Base-by-base conservation (phyloP, 306 rosid species). In the Benincasa hispida region DNA sequence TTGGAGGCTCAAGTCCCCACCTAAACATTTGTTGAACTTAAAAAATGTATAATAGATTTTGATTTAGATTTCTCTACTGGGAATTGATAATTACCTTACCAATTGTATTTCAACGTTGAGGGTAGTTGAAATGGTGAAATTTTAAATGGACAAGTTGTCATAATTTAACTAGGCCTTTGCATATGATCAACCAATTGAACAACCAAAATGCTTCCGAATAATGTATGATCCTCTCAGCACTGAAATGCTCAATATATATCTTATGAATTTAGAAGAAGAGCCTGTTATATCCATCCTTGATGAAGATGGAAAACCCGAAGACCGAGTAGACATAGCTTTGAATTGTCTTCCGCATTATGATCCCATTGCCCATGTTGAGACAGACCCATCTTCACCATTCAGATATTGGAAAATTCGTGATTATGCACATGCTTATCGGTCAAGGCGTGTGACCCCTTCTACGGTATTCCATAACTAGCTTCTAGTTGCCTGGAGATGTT, bases 391-490 rank as follows among this genome's bases (percentile, higher is more conserved):
- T 57, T 34, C 76, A 12, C 75, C 90, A 60, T 93, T 91, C 79
- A 85, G 83, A 65, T 93, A 93, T 81, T 90, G 98, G 98, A 91
- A 91, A 85, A 93, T 93, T 61, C 91, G 97, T 48, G 98, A 93
- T 78, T 91, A 91, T 82, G 98, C 97, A 78, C 60, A 90, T 85
- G 97, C 97, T 80, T 91, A 91, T 82, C 90, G 89, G 69, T 85
- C 87, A 21, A 76, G 86, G 85, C 83, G 84, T 78, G 87, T 87
- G 69, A 90, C 97, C 32, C 98, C 98, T 5, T 88, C 88, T 32
- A 59, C 79, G 86, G 98, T 93, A 84, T 81, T 63, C 37, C 15
- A 24, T 50, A 28, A 63, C 51, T 56, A 1, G 50, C 74, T 61
- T 63, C 18, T 62, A 50, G 21, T 47, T 62, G 18, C 24, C 37